Evolutionary conservation across 164 flowering plant species (phyloP), one percentile per base, ranked within the genome.

Genomic region (Hamamelis virginiana): DNA sequence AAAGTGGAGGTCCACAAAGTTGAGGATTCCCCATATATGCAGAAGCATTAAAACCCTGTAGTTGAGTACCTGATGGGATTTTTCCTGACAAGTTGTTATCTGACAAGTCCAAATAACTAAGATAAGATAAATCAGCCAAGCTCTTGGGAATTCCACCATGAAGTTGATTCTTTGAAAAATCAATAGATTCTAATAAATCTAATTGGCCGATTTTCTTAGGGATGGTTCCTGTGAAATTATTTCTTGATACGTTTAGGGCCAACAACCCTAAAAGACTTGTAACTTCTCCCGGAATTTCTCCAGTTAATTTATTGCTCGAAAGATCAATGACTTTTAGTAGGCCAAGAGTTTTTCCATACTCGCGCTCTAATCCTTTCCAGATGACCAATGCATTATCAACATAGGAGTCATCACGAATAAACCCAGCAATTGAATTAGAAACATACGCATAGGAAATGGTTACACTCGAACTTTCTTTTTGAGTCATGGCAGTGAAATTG

Each of bases 21-120:
- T 25, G 13, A 13, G 44, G 70, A 27, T 74, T 74, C 1, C 70
- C 77, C 6, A 16, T 47, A 25, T 25, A 74, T 16, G 22, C 8
- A 19, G 61, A 47, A 9, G 47, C n/a, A 55, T 43, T 16, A 33
- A 33, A 6, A 6, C 41, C 6, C 41, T 33, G 41, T 33, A 33
- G 41, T 6, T 33, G 41, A 33, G 64, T 64, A 14, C 1, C 76
- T 19, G 1, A 9, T 12, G 76, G 70, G 52, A 76, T 76, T 50
- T 33, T 28, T 10, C 79, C 76, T 1, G 67, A 72, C 46, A 76
- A 57, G 61, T 72, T 72, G 68, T 72, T 76, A 59, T 64, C 15
- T 1, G 76, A 72, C 56, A 76, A 53, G 57, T 72, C 45, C 50
- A 76, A 69, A 14, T 43, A 21, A 44, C 68, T 55, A 21, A 76